phyloP scores from a whole-genome alignment of 352 stramenopile species.

The Halophytophthora batemanensis region DNA sequence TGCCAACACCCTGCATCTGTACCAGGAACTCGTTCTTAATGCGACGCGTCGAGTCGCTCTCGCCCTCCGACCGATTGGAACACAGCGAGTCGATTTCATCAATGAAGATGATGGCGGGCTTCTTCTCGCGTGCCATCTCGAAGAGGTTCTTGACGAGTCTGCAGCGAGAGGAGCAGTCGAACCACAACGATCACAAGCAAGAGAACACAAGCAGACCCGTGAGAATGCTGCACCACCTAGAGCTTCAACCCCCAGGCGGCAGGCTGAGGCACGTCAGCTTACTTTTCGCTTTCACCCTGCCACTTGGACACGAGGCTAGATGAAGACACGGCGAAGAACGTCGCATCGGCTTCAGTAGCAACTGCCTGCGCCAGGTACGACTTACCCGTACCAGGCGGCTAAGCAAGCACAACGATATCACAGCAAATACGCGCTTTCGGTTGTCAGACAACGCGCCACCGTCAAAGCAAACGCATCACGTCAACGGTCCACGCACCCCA shows the following conservation, averaged over 20 bases:
- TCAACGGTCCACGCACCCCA: slow-evolving; percentile 68
- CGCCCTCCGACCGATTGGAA: slow-evolving; percentile 89
- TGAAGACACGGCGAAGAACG: slow-evolving; percentile 98
- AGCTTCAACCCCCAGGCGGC: not conserved
- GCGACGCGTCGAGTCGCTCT: slow-evolving; percentile 94
- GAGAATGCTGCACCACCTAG: no score
- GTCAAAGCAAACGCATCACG: not conserved
- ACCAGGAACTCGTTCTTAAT: slow-evolving; percentile 99
- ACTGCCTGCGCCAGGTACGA: slow-evolving; percentile 97
- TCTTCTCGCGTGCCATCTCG: slow-evolving; percentile 95
- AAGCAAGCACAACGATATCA: slow-evolving; percentile 8
- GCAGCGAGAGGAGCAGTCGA: not conserved
- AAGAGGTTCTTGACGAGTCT: slow-evolving; percentile 98
- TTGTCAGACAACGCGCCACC: not conserved
- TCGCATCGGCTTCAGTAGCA: slow-evolving; percentile 97
- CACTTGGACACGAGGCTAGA: slow-evolving; percentile 98
- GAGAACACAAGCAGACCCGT: not conserved
- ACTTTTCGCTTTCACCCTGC: slow-evolving; percentile 95
- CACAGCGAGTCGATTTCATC: slow-evolving; percentile 97
- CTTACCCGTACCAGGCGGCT: slow-evolving; percentile 92
- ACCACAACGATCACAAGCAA: not conserved
- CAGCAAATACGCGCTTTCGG: slow-evolving; percentile 2
- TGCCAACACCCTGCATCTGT: slow-evolving; percentile 96
- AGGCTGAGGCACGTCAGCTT: slow-evolving; percentile 9
- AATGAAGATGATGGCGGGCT: slow-evolving; percentile 96